phyloP scores from a whole-genome alignment of 345 rosid species.

The Erysimum cheiranthoides region DNA sequence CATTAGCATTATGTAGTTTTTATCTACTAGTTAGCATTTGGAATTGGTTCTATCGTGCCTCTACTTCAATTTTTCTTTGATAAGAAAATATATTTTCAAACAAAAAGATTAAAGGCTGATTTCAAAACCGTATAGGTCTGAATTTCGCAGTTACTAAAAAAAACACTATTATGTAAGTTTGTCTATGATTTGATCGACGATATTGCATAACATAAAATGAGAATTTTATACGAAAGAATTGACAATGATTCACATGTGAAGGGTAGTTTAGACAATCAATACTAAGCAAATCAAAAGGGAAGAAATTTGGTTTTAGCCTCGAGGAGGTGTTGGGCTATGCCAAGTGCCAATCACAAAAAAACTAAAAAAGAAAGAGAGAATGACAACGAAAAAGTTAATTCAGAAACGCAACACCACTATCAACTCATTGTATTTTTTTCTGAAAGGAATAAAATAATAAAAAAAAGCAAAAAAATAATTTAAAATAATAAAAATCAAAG shows the following conservation, averaged over 20 bases:
- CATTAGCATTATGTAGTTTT: no score
- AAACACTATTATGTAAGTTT: no score
- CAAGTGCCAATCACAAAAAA: conserved; percentile 35
- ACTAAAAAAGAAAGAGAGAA: conserved; percentile 16
- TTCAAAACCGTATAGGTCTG: no score
- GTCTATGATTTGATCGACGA: no score
- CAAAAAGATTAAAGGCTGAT: no score
- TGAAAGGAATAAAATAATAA: background rate
- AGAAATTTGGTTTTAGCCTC: conserved; percentile 7
- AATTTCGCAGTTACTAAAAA: no score
- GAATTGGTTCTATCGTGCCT: no score
- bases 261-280: conserved; percentile 17
- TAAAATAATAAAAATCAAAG: conserved; percentile 35
- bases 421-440: conserved; percentile 22
- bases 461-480: background rate
- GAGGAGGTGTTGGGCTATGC: conserved; percentile 18
- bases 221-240: no score
- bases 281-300: background rate
- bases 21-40: no score
- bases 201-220: no score
- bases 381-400: conserved; percentile 49
- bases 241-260: background rate
- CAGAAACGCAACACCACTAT: conserved; percentile 45
- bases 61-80: no score
- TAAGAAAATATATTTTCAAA: no score